Base-by-base conservation (phyloP, 768 basidiomycete genomes). In the Boletus insuetus region DNA sequence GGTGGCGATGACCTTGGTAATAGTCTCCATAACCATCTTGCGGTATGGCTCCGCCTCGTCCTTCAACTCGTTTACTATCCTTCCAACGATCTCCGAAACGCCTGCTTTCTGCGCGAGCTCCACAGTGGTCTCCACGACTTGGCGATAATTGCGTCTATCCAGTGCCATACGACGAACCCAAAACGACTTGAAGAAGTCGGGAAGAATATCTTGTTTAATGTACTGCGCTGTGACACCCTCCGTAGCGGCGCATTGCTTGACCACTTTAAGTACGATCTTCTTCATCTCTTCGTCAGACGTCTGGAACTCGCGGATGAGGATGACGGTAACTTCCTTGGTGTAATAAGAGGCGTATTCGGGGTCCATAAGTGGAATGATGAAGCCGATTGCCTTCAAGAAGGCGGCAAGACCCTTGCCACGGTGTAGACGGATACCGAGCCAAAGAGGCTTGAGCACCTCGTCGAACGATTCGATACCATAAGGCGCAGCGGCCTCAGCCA, bases 21-120 rank as follows among this genome's bases (percentile, higher is more conserved):
- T 97, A 0, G 97, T 98, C 76, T 99, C 97, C 97, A 99, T 99
- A 13, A 97, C 94, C 97, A 99, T 99, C 82, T 98, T 98, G 60
- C 94, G 79, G 74, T 92, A 94, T 5, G 91, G 91, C 72, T 94
- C 91, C 0, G 71, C 69, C 35, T 76, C 75, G 47, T 77, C 77
- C 70, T 85, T 85, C 55, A 85, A 64, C 57, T 82, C 83, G 53
- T 82, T 82, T 43, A 87, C 86, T 59, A 89, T 81, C 53, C 86
- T 74, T 7, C 93, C 91, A 24, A 98, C 93, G 55, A 99, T 98
- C 74, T 98, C 96, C 9, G 95, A 83, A 2, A 98, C 97, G 12
- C 97, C 97, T 0, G 94, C 81, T 73, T 99, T 99, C 69, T 97
- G 93, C 7, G 97, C 97, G 37, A 99, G 83, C 75, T 98, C 97